Base-by-base conservation (phyloP, 768 basidiomycete species). In the Guyanaporus albipodus region DNA sequence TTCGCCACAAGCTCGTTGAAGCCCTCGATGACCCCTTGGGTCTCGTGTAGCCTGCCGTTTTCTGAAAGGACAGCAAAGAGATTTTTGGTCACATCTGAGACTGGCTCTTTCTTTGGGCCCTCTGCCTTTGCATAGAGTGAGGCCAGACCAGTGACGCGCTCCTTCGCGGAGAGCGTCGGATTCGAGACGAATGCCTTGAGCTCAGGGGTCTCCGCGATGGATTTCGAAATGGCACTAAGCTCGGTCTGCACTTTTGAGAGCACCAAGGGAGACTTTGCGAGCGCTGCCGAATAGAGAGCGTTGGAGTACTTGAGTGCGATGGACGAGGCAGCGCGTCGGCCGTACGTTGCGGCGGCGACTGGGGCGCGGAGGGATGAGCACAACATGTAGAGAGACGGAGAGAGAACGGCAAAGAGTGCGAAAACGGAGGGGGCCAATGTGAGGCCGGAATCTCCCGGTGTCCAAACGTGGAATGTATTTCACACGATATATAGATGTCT, bases 11-110 rank as follows among this genome's bases (percentile, higher is more conserved):
- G 82, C 66, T 85, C 84, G 57, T 89, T 85, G 74, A 97, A 97
- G 50, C 89, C 91, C 62, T 87, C 82, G 59, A 97, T 88, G 54
- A 95, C 91, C 50, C 84, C 85, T 57, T 80, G 73, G 15, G 88
- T 82, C 75, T 95, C 88, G 52, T 73, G 78, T 52, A 98, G 76
- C 54, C 96, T 78, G 48, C 93, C 93, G 68, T 99, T 99, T 69
- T 95, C 89, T 49, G 89, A 86, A 50, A 99, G 79, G 57, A 98
- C 83, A 29, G 68, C 67, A 64, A 99, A 83, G 57, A 99, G 78
- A 73, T 97, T 95, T 78, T 86, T 88, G 60, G 93, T 92, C 67
- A 92, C 77, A 48, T 91, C 87, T 38, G 86, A 87, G 40, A 86
- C 68, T n/a, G 79, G 67, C 47, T 83, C 85, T 74, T 87, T 90